phyloP scores from a whole-genome alignment of 805 yeast genomes.

The Zygoascus ofunaensis region DNA sequence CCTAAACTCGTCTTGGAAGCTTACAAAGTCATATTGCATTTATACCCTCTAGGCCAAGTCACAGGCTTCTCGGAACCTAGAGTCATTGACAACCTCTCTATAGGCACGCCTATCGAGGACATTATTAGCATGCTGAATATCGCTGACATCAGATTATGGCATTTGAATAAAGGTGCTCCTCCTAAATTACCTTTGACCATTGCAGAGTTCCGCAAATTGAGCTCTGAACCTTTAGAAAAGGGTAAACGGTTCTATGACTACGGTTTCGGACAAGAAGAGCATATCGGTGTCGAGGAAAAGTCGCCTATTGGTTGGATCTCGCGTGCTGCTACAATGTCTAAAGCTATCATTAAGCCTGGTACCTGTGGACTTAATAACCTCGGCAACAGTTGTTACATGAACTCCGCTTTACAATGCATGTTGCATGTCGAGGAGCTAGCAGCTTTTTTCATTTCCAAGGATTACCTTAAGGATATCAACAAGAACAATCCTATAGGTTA shows the following conservation, averaged over 20 bases:
- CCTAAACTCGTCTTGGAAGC: conserved; percentile 2
- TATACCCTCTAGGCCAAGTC: conserved; percentile 6
- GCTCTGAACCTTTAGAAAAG: neutral
- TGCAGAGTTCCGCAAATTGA: conserved; percentile 1
- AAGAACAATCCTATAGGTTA: conserved; percentile 75
- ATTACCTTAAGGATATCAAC: conserved; percentile 61
- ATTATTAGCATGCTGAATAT: neutral
- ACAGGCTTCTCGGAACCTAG: neutral
- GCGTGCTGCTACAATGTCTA: neutral
- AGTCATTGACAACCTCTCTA: neutral
- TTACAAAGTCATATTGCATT: conserved; percentile 2
- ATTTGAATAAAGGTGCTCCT: neutral
- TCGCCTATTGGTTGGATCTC: conserved; percentile 14
- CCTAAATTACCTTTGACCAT: neutral
- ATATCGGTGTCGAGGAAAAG: conserved; percentile 12
- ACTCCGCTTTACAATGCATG: conserved; percentile 84
- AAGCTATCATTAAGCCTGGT: conserved; percentile 32
- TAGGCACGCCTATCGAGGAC: neutral
- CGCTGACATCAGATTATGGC: conserved; percentile 2
- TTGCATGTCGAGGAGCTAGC: conserved; percentile 76
- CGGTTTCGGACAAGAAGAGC: neutral
- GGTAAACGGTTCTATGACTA: conserved; percentile 1
- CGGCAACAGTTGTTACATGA: conserved; percentile 93
- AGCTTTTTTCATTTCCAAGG: conserved; percentile 52
- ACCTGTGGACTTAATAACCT: conserved; percentile 55